Evolutionary conservation across 2,329 filamentous ascomycete genomes (phyloP).

Genomic region (Xylaria multiplex): DNA sequence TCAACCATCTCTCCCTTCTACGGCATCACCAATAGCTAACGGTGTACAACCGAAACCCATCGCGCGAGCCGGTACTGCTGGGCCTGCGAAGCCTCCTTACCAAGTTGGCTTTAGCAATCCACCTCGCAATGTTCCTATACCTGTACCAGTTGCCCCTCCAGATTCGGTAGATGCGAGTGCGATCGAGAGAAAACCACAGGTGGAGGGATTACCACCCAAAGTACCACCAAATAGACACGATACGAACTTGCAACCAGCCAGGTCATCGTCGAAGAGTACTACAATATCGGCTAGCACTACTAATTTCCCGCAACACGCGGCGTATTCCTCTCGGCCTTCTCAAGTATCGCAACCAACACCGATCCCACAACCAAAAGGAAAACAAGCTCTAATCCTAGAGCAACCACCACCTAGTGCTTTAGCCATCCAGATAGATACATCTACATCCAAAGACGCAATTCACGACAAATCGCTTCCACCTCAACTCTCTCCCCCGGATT

Average conservation of each 20-base stretch:
- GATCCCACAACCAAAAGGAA: slow-evolving; percentile 13
- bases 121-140: slow-evolving; percentile 12
- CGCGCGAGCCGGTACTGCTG: slow-evolving; percentile 12
- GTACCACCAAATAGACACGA: slow-evolving; percentile 20
- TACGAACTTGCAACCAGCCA: not conserved
- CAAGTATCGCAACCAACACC: slow-evolving; percentile 11
- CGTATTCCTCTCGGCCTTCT: slow-evolving; percentile 9
- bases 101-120: slow-evolving; percentile 8
- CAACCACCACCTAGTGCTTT: slow-evolving; percentile 13
- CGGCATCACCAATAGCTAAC: slow-evolving; percentile 24
- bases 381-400: not conserved
- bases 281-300: slow-evolving; percentile 5
- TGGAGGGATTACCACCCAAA: slow-evolving; percentile 13
- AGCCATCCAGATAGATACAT: slow-evolving; percentile 36
- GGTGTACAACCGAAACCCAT: slow-evolving; percentile 30
- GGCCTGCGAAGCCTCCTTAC: slow-evolving; percentile 14
- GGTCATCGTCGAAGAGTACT: not conserved
- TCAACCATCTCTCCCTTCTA: slow-evolving; percentile 22
- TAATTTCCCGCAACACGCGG: not conserved
- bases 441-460: slow-evolving; percentile 34
- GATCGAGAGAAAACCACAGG: slow-evolving; percentile 5
- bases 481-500: slow-evolving; percentile 51
- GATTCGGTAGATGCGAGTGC: slow-evolving; percentile 1
- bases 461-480: slow-evolving; percentile 46
- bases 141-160: not conserved